Conservation (phyloP, 352 stramenopile species). For the Phytopythium ostracodes region DNA sequence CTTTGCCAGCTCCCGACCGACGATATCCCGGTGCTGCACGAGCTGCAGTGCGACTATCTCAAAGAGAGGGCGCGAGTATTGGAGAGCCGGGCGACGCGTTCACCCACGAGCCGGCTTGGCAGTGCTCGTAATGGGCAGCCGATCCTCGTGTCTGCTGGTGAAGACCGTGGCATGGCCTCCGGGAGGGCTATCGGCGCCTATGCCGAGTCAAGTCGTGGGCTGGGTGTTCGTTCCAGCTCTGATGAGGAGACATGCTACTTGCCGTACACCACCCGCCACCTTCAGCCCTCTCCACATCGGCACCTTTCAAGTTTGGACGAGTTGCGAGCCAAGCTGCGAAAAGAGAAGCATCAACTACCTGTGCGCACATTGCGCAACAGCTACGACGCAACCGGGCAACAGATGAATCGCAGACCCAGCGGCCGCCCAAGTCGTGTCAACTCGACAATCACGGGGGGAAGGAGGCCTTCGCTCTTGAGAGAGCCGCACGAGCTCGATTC, state of each 20-base stretch:
- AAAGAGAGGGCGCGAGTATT: constrained; percentile 9
- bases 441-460: neutral
- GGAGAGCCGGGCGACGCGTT: neutral
- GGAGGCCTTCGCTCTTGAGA: neutral
- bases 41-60: constrained; percentile 33
- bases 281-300: constrained; percentile 38
- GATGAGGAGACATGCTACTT: constrained; percentile 32
- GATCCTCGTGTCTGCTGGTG: neutral
- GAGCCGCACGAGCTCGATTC: neutral
- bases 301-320: constrained; percentile 42
- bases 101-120: neutral
- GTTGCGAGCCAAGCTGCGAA: constrained; percentile 33
- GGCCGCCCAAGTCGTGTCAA: constrained; percentile 3
- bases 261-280: constrained; percentile 60
- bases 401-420: neutral
- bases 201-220: neutral
- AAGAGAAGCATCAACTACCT: constrained; percentile 35
- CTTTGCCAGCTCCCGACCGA: constrained; percentile 28
- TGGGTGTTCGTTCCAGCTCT: neutral
- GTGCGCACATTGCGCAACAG: constrained; percentile 21
- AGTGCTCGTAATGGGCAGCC: neutral
- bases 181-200: neutral
- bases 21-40: constrained; percentile 27
- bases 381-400: neutral
- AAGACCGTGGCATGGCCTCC: neutral